Evolutionary conservation across 2,329 filamentous ascomycete genomes (phyloP), one percentile per base, ranked within the genome.

Genomic region (Colletotrichum sidae): DNA sequence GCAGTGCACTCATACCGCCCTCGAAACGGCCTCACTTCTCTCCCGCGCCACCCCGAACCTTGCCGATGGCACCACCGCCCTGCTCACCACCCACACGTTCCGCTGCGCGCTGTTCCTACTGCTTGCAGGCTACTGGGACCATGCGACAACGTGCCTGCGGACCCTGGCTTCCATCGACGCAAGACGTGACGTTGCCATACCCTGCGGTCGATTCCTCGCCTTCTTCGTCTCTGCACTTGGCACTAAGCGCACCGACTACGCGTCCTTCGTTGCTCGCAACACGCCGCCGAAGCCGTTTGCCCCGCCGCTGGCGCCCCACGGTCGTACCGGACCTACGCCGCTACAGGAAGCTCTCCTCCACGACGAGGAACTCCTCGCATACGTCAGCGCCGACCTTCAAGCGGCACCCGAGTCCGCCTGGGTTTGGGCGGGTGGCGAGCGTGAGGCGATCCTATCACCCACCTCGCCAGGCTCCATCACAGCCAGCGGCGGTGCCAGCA

Each of bases 331-430:
- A 47, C 71, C 65, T 53, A 73, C 65, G 49, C 69, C 55, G 57
- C 69, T 71, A 57, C 78, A 79, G 55, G 80, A 83, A 4, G 72
- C 75, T 1, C 70, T 85, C 15, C 53, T 81, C 50, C 82, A 84
- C 3, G 94, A 99, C 72, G 94, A 98, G 74, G 95, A 97, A 75
- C 86, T 98, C 70, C 80, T 98, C 35, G 92, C 90, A 0, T 97
- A 97, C 72, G 88, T 92, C 1, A 95, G 92, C 37, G 92, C 90
- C 0, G 96, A 98, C 77, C 83, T 96, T 72, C 95, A 98, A 77
- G 92, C 90, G 1, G 88, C 86, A n/a, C 83, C 85, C 0, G 90
- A 94, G 56, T 88, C 88, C 41, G 90, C 90, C 11, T 98, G 95
- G 95, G 86, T 94, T 4, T 97, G 94, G 95, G 79, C 86, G 72